Percentiles rank a stretch among this genome's conserved stretches.
Conservation (phyloP, 441 rosid genomes). For the Syzygium syzygioides region DNA sequence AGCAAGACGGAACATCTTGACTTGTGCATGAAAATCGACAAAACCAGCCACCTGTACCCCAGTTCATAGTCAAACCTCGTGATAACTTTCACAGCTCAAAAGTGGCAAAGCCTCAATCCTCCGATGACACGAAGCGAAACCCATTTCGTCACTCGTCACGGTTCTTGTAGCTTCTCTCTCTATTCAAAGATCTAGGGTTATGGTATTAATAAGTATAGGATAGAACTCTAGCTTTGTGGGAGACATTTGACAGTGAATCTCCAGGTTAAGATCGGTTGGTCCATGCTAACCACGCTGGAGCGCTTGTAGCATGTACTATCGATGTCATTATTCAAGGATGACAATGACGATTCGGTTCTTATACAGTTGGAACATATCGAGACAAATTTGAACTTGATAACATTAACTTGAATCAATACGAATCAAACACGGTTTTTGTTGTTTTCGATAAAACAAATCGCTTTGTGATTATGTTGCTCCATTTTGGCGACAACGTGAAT, state of each 20-base stretch:
- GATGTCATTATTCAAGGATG: neutral
- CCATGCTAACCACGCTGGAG: neutral
- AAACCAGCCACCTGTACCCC: neutral
- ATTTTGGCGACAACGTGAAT: neutral
- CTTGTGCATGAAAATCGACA: neutral
- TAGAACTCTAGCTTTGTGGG: neutral
- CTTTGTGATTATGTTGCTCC: neutral
- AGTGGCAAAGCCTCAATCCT: neutral
- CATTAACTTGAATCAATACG: neutral
- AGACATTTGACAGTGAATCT: neutral
- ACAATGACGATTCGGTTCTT: rapidly evolving
- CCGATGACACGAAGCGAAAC: neutral
- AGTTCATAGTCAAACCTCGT: neutral
- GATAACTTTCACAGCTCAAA: neutral
- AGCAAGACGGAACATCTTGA: neutral
- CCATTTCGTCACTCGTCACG: neutral
- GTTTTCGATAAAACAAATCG: neutral
- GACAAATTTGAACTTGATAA: neutral
- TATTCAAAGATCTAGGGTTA: neutral
- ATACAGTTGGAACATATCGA: neutral
- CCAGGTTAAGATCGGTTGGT: neutral
- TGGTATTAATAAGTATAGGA: neutral
- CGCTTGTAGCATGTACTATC: neutral
- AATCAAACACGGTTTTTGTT: neutral
- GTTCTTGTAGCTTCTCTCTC: neutral